phyloP scores from a whole-genome alignment of 768 basidiomycete species.

The Boletus edulis region DNA sequence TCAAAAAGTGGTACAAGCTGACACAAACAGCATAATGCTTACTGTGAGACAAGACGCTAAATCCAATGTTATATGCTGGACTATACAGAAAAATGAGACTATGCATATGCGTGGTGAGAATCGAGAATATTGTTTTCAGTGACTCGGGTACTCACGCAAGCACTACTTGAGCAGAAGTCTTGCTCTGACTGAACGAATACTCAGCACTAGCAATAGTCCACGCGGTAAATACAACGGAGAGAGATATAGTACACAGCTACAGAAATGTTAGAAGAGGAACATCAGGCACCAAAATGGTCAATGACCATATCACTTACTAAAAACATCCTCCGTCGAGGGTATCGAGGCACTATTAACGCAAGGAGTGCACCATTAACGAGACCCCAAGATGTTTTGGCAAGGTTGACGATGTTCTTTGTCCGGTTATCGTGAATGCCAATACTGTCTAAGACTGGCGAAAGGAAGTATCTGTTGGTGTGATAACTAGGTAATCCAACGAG shows the following conservation, averaged over 20 bases:
- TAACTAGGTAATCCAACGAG: background rate
- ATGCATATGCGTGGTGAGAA: background rate
- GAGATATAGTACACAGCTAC: conserved; percentile 14
- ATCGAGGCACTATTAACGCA: conserved; percentile 9
- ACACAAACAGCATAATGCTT: background rate
- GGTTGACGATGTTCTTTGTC: conserved; percentile 15
- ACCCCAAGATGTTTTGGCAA: conserved; percentile 12
- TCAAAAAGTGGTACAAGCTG: conserved; percentile 1
- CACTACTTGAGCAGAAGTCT: conserved; percentile 2
- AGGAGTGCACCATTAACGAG: conserved; percentile 1
- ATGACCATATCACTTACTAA: conserved; percentile 5
- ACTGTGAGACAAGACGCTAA: conserved; percentile 7
- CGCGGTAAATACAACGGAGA: conserved; percentile 10
- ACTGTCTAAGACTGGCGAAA: conserved; percentile 14
- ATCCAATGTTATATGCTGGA: conserved; percentile 14
- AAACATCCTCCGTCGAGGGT: conserved; percentile 15
- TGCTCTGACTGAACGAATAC: conserved; percentile 13
- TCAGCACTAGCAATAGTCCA: conserved; percentile 22
- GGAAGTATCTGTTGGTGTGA: conserved; percentile 1
- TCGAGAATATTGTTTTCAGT: background rate
- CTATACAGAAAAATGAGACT: conserved; percentile 20
- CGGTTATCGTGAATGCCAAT: conserved; percentile 21
- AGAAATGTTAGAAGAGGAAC: background rate
- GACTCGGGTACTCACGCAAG: conserved; percentile 3
- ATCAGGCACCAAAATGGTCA: background rate